Evolutionary conservation across 2,329 filamentous ascomycete species (phyloP).

Genomic region (Aureobasidium sp.): DNA sequence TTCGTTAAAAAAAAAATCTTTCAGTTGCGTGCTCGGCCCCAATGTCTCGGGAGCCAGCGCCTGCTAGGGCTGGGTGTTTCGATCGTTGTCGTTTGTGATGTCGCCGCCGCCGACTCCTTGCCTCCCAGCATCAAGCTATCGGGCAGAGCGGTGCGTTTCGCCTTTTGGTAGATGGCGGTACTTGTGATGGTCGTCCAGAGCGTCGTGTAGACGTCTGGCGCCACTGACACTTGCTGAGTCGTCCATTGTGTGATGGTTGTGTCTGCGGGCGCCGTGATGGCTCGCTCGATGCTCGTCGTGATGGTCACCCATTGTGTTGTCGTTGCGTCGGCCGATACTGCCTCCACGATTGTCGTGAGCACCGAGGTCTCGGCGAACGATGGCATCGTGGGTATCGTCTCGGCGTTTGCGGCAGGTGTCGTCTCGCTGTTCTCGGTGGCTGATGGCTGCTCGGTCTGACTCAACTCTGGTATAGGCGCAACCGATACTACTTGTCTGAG

Average conservation of each 20-base stretch:
- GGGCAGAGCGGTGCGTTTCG: slow-evolving; percentile 7
- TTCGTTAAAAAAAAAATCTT: not conserved
- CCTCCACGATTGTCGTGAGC: not conserved
- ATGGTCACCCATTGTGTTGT: not conserved
- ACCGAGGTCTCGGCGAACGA: not conserved
- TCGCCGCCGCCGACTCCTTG: not conserved
- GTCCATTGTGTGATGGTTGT: not conserved
- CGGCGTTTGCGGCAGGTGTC: not conserved
- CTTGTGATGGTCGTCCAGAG: slow-evolving; percentile 3
- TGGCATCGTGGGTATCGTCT: not conserved
- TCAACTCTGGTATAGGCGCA: not conserved
- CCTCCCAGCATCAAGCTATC: slow-evolving; percentile 6
- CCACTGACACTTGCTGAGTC: not conserved
- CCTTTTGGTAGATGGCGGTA: slow-evolving; percentile 3
- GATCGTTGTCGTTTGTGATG: not conserved
- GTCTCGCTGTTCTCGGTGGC: not conserved
- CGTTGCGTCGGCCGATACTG: slow-evolving; percentile 1
- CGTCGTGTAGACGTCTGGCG: not conserved
- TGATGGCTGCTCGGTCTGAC: not conserved
- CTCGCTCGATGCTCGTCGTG: slow-evolving; percentile 3
- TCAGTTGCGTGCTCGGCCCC: not conserved
- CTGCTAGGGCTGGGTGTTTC: slow-evolving; percentile 8
- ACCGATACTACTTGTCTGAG: not conserved
- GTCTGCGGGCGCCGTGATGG: not conserved
- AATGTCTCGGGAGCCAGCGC: slow-evolving; percentile 11